These are phyloP conservation scores for Heterobasidion annosum DNA, from an alignment of 1,284 basidiomycete genomes.

Conservation along the genomic window DNA sequence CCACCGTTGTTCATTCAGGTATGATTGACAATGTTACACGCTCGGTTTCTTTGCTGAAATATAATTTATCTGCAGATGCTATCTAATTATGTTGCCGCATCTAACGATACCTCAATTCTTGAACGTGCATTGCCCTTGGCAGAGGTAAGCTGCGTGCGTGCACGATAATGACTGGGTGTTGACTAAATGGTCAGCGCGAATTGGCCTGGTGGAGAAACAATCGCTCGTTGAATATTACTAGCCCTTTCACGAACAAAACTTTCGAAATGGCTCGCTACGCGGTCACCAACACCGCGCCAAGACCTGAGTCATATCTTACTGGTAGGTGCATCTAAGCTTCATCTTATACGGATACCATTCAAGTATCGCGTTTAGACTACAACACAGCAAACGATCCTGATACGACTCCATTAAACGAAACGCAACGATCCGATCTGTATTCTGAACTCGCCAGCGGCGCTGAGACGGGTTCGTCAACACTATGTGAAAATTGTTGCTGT, in stretches of 20 bases:
- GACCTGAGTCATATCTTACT: slow-evolving; percentile 75
- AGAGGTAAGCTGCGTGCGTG: slow-evolving; percentile 25
- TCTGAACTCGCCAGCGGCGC: slow-evolving; percentile 86
- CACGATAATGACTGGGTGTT: no score
- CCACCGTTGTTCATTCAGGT: slow-evolving; percentile 82
- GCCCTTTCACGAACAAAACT: slow-evolving; percentile 62
- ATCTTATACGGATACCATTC: background rate
- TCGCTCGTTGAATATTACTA: slow-evolving; percentile 64
- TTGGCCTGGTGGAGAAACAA: slow-evolving; percentile 78
- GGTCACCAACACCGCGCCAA: slow-evolving; percentile 77
- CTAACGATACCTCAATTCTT: slow-evolving; percentile 57
- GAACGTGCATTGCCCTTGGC: slow-evolving; percentile 53
- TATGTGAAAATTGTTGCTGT: background rate
- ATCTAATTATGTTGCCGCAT: slow-evolving; percentile 48
- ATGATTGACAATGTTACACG: slow-evolving; percentile 10
- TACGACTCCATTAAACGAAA: slow-evolving; percentile 49
- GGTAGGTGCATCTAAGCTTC: slow-evolving; percentile 23
- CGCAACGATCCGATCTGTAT: slow-evolving; percentile 62
- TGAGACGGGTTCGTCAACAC: slow-evolving; percentile 48
- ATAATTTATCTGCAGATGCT: slow-evolving; percentile 51
- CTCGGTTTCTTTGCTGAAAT: background rate
- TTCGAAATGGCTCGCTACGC: slow-evolving; percentile 66
- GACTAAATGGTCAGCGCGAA: slow-evolving; percentile 43
- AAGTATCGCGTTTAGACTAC: slow-evolving; percentile 49
- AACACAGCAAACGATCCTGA: slow-evolving; percentile 60